These are phyloP conservation scores for Amaranthus cruentus DNA, from an alignment of 148 eudicot genomes.

Conservation along the genomic window DNA sequence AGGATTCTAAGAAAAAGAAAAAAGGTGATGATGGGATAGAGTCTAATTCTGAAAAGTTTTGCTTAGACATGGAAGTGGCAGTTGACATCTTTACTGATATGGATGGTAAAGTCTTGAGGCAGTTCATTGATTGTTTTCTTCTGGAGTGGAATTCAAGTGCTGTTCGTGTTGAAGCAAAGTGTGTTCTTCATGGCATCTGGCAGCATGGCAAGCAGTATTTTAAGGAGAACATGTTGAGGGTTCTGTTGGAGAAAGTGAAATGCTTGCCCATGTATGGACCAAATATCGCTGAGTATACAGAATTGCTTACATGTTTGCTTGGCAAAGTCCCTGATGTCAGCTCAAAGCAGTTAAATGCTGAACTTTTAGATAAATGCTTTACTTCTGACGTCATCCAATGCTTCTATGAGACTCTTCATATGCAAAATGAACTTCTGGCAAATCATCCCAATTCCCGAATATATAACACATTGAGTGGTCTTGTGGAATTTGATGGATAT, in stretches of 20 bases:
- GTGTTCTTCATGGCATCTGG: constrained; percentile 85
- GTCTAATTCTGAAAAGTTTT: constrained; percentile 73
- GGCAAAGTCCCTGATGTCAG: constrained; percentile 69
- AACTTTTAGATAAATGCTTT: constrained; percentile 79
- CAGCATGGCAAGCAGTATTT: constrained; percentile 83
- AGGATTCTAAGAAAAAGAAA: constrained; percentile 91
- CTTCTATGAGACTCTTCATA: constrained; percentile 84
- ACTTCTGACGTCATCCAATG: constrained; percentile 80
- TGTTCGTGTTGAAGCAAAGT: constrained; percentile 89
- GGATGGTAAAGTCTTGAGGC: constrained; percentile 64
- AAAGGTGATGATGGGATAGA: constrained; percentile 88
- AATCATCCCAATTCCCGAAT: constrained; percentile 98
- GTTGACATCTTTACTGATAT: constrained; percentile 68
- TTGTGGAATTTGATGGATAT: constrained; percentile 99
- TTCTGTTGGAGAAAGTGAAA: constrained; percentile 76
- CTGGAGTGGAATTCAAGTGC: constrained; percentile 95
- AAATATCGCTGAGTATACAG: constrained; percentile 78
- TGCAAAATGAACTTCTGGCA: constrained; percentile 92
- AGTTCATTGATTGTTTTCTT: constrained; percentile 80
- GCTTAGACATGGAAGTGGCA: constrained; percentile 83
- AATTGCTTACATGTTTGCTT: constrained; percentile 67
- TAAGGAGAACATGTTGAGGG: constrained; percentile 64
- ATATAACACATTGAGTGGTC: constrained; percentile 91
- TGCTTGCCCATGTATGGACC: constrained; percentile 92
- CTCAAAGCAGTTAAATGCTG: constrained; percentile 63